A percentile compares a stretch with the other conserved stretches of the same genome.
These are phyloP conservation scores for Plasmodium gallinaceum DNA, from an alignment of 169 alveolate genomes.

Conservation along the genomic window DNA sequence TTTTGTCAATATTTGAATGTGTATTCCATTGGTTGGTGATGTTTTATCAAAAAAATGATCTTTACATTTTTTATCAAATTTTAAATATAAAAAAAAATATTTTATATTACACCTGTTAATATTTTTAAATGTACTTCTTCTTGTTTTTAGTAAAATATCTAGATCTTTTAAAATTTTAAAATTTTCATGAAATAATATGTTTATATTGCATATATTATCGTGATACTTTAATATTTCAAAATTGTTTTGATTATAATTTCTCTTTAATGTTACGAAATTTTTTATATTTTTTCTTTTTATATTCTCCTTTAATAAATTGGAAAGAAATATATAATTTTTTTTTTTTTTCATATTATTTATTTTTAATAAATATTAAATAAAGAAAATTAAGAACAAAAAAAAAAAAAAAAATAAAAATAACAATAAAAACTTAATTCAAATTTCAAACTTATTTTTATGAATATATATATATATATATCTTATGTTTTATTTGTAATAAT, in stretches of 20 bases:
- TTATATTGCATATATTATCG: conserved; percentile 3
- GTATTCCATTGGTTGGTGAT: conserved; percentile 31
- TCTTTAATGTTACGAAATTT: background rate
- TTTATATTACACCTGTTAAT: conserved; percentile 19
- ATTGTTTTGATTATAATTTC: conserved; percentile 6
- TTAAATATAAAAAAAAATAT: conserved; percentile 30
- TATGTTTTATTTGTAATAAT: too few species aligned
- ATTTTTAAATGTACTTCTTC: conserved; percentile 44
- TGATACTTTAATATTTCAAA: conserved; percentile 38
- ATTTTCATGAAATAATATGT: conserved; percentile 20
- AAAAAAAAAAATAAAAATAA: too few species aligned
- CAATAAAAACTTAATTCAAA: too few species aligned
- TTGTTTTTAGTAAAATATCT: conserved; percentile 24
- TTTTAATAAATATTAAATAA: too few species aligned
- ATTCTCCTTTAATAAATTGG: too few species aligned
- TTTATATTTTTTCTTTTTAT: background rate
- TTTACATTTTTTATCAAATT: conserved; percentile 23
- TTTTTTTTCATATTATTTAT: too few species aligned
- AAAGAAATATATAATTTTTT: too few species aligned
- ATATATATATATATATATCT: too few species aligned
- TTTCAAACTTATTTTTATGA: too few species aligned
- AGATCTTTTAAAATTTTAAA: conserved; percentile 14
- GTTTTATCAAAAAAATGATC: conserved; percentile 44
- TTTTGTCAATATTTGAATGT: conserved; percentile 38
- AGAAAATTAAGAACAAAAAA: too few species aligned